These are phyloP conservation scores for Marasmius sp. DNA, from an alignment of 1,284 basidiomycete genomes.

Conservation along the genomic window DNA sequence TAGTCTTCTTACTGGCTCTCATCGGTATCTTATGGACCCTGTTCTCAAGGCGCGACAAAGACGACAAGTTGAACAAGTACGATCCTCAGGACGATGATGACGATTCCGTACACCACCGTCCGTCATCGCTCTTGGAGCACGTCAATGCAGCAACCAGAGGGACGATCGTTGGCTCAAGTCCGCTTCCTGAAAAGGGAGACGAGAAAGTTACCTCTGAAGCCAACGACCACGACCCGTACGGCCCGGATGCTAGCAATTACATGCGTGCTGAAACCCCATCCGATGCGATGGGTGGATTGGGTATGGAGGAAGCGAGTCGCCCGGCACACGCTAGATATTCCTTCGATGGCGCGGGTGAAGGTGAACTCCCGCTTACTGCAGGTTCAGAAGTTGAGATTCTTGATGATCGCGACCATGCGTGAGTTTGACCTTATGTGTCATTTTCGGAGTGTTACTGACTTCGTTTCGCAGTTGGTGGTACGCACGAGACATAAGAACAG, in stretches of 20 bases:
- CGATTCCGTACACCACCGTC: constrained; percentile 68
- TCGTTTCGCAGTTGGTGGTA: constrained; percentile 81
- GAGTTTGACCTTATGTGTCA: constrained; percentile 35
- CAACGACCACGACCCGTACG: constrained; percentile 58
- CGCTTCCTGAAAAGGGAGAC: constrained; percentile 44
- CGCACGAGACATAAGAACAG: constrained; percentile 74
- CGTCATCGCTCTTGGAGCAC: constrained; percentile 80
- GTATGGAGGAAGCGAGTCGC: constrained; percentile 65
- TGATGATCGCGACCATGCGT: constrained; percentile 80
- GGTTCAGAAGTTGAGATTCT: constrained; percentile 77
- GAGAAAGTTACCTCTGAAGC: constrained; percentile 39
- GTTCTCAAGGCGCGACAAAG: constrained; percentile 76
- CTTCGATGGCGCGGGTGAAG: constrained; percentile 75
- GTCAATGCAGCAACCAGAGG: constrained; percentile 85
- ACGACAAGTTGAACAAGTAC: constrained; percentile 62
- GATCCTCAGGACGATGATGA: constrained; percentile 74
- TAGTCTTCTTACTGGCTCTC: constrained; percentile 89
- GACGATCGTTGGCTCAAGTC: constrained; percentile 67
- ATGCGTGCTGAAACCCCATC: constrained; percentile 76
- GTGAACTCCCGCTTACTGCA: constrained; percentile 67
- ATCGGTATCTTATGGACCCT: constrained; percentile 90
- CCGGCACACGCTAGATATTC: constrained; percentile 79
- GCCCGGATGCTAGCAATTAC: constrained; percentile 72
- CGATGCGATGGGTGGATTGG: constrained; percentile 64
- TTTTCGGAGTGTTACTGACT: constrained; percentile 6